Evolutionary conservation across 139 green algal genomes (phyloP).

Genomic region (Tetradesmus lagerheimii): DNA sequence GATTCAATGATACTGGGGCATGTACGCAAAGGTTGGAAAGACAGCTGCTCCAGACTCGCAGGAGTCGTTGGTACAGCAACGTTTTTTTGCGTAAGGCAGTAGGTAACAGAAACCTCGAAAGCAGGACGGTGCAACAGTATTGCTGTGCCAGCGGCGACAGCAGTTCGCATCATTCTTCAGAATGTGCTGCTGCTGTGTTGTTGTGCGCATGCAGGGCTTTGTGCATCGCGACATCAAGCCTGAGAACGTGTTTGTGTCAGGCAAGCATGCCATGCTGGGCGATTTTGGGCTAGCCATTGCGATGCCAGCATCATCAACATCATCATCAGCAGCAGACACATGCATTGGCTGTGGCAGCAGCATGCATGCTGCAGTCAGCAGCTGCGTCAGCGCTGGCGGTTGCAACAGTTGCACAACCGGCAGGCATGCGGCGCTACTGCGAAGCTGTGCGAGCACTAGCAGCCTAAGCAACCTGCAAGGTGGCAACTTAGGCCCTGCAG

Average conservation of each 20-base stretch:
- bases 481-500: neutral
- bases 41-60: too few species aligned
- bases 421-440: neutral
- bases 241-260: constrained; percentile 63
- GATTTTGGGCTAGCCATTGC: constrained; percentile 64
- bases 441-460: neutral
- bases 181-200: neutral
- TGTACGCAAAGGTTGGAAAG: too few species aligned
- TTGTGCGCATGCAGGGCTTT: constrained; percentile 19
- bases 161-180: too few species aligned
- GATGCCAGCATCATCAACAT: neutral
- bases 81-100: too few species aligned
- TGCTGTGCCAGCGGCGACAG: too few species aligned
- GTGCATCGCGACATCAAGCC: constrained; percentile 61
- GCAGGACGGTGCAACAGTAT: too few species aligned
- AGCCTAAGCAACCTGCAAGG: neutral
- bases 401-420: neutral
- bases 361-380: neutral
- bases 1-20: too few species aligned
- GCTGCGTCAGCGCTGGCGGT: neutral
- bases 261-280: constrained; percentile 46
- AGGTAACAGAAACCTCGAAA: too few species aligned
- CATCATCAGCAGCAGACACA: neutral
- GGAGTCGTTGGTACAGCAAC: too few species aligned
- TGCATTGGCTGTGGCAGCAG: neutral